Conservation (phyloP, 75 land plant species). For the Sequoiadendron giganteum region DNA sequence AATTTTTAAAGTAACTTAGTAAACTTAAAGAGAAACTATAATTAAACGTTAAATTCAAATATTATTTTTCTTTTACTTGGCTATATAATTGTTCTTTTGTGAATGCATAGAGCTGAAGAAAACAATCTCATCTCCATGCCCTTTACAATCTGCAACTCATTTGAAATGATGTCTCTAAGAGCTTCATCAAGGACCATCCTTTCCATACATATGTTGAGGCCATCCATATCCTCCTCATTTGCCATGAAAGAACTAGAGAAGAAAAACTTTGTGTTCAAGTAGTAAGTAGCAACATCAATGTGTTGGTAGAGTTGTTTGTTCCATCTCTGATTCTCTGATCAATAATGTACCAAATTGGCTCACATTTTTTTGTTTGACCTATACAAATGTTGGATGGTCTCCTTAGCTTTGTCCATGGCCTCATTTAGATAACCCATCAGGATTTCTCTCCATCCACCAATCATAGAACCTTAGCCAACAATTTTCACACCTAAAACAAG, state of each 20-base stretch:
- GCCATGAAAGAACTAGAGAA: not conserved
- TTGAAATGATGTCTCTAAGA: not conserved
- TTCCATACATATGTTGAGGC: not conserved
- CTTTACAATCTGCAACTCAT: not conserved
- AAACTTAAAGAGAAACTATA: no score
- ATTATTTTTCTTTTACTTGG: not conserved
- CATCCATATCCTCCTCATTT: not conserved
- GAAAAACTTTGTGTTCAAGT: not conserved
- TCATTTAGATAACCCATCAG: constrained; percentile 49
- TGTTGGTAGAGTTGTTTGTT: not conserved
- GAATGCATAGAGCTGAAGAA: not conserved
- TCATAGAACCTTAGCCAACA: constrained; percentile 32
- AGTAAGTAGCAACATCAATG: not conserved
- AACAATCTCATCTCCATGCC: not conserved
- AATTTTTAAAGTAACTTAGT: no score
- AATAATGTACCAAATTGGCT: not conserved
- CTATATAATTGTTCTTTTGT: not conserved
- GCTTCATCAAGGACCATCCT: not conserved
- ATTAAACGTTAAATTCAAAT: no score
- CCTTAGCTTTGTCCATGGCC: constrained; percentile 40
- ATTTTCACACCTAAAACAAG: constrained; percentile 19
- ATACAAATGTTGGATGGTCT: not conserved
- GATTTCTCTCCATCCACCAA: constrained; percentile 28
- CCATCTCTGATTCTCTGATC: not conserved
- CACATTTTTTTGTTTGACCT: no score